phyloP scores from a whole-genome alignment of 192 early-diverging fungal genomes.

The Polychytrium aggregatum region DNA sequence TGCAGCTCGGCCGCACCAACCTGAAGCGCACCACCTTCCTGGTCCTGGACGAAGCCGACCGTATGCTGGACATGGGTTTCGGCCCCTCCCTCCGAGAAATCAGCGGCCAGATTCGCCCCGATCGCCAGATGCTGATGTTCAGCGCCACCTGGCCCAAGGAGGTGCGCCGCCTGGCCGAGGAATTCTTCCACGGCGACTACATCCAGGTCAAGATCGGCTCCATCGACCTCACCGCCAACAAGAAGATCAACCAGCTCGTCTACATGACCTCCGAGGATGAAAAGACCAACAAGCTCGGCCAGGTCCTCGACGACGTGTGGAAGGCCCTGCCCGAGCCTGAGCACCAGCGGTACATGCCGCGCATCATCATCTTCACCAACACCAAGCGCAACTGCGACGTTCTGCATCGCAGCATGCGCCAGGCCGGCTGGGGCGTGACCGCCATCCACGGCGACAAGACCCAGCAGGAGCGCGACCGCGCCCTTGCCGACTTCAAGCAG shows the following conservation, averaged over 20 bases:
- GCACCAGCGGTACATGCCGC: slow-evolving; percentile 12
- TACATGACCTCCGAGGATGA: slow-evolving; percentile 91
- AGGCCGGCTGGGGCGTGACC: slow-evolving; percentile 76
- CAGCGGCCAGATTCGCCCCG: slow-evolving; percentile 55
- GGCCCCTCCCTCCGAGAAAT: slow-evolving; percentile 85
- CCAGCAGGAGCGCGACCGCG: slow-evolving; percentile 89
- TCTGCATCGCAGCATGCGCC: slow-evolving; percentile 67
- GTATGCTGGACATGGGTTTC: slow-evolving; percentile 94
- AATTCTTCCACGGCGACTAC: slow-evolving; percentile 67
- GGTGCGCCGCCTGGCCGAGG: slow-evolving; percentile 83
- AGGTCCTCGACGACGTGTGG: slow-evolving; percentile 47
- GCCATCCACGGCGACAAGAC: slow-evolving; percentile 95
- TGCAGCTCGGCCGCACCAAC: slow-evolving; percentile 68
- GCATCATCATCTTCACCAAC: slow-evolving; percentile 86
- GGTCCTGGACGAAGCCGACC: slow-evolving; percentile 46
- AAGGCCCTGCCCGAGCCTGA: slow-evolving; percentile 1
- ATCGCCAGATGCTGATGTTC: slow-evolving; percentile 91
- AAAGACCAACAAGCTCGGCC: slow-evolving; percentile 79
- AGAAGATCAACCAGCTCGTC: slow-evolving; percentile 91
- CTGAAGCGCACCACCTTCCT: slow-evolving; percentile 63
- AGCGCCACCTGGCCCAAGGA: slow-evolving; percentile 92
- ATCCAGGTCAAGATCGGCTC: slow-evolving; percentile 82
- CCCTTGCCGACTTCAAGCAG: slow-evolving; percentile 75
- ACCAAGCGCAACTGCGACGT: slow-evolving; percentile 92
- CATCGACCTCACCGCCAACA: slow-evolving; percentile 81